Conservation (phyloP, 2,329 filamentous ascomycete species). For the Pezicula rhizophila region DNA sequence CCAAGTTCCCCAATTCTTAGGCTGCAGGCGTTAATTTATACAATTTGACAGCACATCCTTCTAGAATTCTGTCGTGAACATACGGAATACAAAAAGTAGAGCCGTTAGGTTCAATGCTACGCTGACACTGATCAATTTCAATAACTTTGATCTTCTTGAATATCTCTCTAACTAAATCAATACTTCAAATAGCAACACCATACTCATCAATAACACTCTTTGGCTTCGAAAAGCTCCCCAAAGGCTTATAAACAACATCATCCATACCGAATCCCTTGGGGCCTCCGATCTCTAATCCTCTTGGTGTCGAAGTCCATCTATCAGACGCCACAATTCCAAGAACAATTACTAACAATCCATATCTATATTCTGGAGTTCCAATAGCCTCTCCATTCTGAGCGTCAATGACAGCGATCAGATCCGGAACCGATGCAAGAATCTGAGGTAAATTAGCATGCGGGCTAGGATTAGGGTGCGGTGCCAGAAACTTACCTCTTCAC, state of each 20-base stretch:
- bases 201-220: constrained; percentile 48
- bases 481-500: constrained; percentile 7
- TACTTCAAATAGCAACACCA: background rate
- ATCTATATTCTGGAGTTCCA: constrained; percentile 48
- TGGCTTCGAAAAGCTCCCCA: constrained; percentile 44
- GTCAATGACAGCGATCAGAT: constrained; percentile 44
- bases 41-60: too few species aligned
- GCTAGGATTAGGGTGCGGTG: background rate
- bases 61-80: too few species aligned
- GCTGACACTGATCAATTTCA: too few species aligned
- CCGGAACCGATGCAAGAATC: constrained; percentile 51
- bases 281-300: constrained; percentile 43
- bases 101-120: too few species aligned
- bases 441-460: constrained; percentile 39
- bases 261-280: constrained; percentile 39
- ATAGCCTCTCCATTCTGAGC: constrained; percentile 41
- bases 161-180: too few species aligned
- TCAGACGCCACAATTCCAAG: constrained; percentile 49
- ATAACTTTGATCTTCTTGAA: too few species aligned
- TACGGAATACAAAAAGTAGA: too few species aligned
- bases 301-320: constrained; percentile 43
- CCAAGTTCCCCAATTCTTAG: too few species aligned
- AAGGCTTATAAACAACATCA: constrained; percentile 38
- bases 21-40: too few species aligned
- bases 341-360: constrained; percentile 44